These are phyloP conservation scores for Lactarius vividus DNA, from an alignment of 768 basidiomycete genomes.

Conservation along the genomic window DNA sequence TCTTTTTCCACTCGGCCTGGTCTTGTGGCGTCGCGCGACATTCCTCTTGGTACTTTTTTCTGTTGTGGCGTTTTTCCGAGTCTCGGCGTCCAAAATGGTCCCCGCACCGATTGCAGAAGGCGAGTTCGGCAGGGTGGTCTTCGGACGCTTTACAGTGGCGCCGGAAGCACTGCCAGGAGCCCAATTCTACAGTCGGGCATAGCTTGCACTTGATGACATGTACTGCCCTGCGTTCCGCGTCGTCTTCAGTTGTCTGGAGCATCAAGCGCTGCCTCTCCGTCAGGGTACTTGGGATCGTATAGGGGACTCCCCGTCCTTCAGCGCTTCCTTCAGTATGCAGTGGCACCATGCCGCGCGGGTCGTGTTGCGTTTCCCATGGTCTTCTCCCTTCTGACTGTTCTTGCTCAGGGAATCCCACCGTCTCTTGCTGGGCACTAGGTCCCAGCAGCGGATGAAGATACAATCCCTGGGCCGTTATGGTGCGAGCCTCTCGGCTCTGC, in stretches of 20 bases:
- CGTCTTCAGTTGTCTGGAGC: background rate
- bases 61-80: background rate
- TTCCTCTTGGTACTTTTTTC: too few species aligned
- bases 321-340: background rate
- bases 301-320: background rate
- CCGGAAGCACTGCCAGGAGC: background rate
- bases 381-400: background rate
- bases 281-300: background rate
- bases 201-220: background rate
- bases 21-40: background rate
- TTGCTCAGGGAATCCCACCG: background rate
- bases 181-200: background rate
- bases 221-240: background rate
- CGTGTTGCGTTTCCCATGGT: background rate
- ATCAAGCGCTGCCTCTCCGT: background rate
- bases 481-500: slow-evolving; percentile 10
- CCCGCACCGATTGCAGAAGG: background rate
- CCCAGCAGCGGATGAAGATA: background rate
- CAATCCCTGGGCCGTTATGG: background rate
- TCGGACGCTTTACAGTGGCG: background rate
- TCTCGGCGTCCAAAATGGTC: background rate
- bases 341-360: background rate
- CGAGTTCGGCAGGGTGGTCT: background rate
- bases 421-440: background rate
- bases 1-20: background rate